Base-by-base conservation (phyloP, 1,284 basidiomycete species). In the Tilletia indica region DNA sequence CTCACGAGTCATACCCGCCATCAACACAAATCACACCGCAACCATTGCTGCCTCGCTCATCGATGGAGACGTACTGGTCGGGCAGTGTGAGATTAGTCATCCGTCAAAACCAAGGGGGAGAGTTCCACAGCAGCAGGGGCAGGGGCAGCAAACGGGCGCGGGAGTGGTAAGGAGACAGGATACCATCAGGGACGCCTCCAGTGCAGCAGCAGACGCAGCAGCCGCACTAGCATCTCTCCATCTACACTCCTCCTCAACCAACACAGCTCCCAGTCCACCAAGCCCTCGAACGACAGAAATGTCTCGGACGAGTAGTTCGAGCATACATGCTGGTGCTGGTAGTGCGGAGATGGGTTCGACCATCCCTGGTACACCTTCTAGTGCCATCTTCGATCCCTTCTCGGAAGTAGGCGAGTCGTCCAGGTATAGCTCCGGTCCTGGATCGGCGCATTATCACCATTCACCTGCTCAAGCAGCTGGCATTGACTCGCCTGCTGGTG, bases 31-130 rank as follows among this genome's bases (percentile, higher is more conserved):
- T 84, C 93, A 94, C 84, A 95, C 93, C 0, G 93, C 95, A n/a
- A 98, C 94, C 3, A 96, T 99, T 74, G 93, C 94, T n/a, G 94
- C 92, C 6, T 91, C 94, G 83, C 87, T 98, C 72, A 89, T 90
- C 80, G 89, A 95, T 79, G 92, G 91, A 6, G 87, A 88, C 45
- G 89, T 88, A 67, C 89, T 98, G 36, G 90, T 97, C 36, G 96
- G 96, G 1, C 96, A 99, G 85, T 97, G 94, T 84, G 93, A 97
- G 82, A 97, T 99, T 76, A 97, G 94, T 0, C 96, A 99, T 84
- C 96, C 96, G 12, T 42, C 66, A 64, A 61, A 19, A 5, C 39
- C 21, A 64, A 69, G 25, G 39, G 25, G 4, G 45, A 47, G 19
- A 16, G 16, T 19, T 49, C 42, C 9, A 47, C 47, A 36, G 12